These are phyloP conservation scores for Pholiota adiposa DNA, from an alignment of 1,284 basidiomycete genomes.

Conservation along the genomic window DNA sequence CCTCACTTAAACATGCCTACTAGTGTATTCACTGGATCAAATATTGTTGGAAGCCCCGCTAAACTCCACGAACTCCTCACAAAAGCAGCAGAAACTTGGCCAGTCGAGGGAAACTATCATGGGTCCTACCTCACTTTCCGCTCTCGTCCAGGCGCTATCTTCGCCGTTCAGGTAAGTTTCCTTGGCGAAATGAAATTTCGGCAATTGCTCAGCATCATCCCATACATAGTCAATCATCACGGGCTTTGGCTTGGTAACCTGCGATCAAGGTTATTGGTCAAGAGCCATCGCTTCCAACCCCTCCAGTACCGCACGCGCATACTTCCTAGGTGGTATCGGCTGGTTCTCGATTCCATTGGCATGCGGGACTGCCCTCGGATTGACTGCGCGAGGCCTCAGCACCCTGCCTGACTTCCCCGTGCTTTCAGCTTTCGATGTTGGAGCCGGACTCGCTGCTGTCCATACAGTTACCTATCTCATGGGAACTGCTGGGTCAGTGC, in stretches of 20 bases:
- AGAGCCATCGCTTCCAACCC: conserved; percentile 87
- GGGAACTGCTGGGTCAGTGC: conserved; percentile 74
- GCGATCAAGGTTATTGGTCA: conserved; percentile 81
- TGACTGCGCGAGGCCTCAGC: conserved; percentile 78
- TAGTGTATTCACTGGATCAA: background rate
- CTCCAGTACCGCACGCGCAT: conserved; percentile 82
- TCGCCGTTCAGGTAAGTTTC: conserved; percentile 67
- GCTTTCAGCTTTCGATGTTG: conserved; percentile 66
- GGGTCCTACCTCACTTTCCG: conserved; percentile 82
- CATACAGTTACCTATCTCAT: conserved; percentile 80
- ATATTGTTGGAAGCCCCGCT: conserved; percentile 53
- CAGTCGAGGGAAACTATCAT: conserved; percentile 65
- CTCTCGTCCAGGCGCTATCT: conserved; percentile 80
- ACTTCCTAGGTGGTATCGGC: conserved; percentile 83
- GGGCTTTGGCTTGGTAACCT: conserved; percentile 81
- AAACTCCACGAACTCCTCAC: conserved; percentile 65
- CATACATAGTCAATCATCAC: conserved; percentile 54
- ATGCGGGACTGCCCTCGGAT: conserved; percentile 79
- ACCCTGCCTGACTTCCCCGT: conserved; percentile 69
- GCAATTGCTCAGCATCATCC: background rate
- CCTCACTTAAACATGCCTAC: background rate
- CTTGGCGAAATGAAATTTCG: too few species aligned
- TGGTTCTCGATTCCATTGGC: conserved; percentile 88
- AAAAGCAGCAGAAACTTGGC: conserved; percentile 45
- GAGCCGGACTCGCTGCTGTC: conserved; percentile 82